Evolutionary conservation across 2,329 filamentous ascomycete species (phyloP), one percentile per base, ranked within the genome.

Genomic region (Hypoxylon sp.): DNA sequence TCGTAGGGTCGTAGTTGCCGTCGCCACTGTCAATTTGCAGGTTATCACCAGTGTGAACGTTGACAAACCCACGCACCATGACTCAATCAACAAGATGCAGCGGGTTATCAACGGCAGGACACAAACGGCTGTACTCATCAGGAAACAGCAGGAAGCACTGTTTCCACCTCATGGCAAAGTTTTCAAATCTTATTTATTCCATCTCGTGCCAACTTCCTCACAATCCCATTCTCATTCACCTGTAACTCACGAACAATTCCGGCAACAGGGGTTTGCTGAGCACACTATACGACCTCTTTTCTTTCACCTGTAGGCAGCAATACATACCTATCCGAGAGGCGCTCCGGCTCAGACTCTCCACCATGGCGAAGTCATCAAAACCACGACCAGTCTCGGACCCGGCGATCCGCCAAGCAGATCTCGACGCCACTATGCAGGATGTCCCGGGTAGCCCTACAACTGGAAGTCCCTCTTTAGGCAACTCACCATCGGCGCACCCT

Each of bases 51-150:
- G n/a, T 14, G 25, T 32, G 25, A 10, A 23, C 30, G 2, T 56
- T 23, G 11, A n/a, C 53, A 56, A 56, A 56, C 53, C 14, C 3
- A 30, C 43, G 25, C 25, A 13, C 17, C 17, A 30, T 21, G 25
- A 28, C 10, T 45, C 25, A 49, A 32, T 17, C 23, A 10, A 34
- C 45, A 30, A 41, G 25, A 11, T 21, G 3, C 25, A 19, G 38
- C n/a, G 19, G 25, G 23, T 34, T 46, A 41, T 11, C 2, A 46
- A 5, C 17, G n/a, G 38, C n/a, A 34, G 11, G 38, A 21, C 17
- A 56, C 53, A 56, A 46, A 56, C 53, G 34, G 9, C 2, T 21
- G 28, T 28, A n/a, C 17, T 23, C 28, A 56, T 19, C n/a, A 34
- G 38, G 23, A 34, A 10, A 10, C 6, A 43, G 3, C 2, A 34